These are phyloP conservation scores for Betula pendula DNA, from an alignment of 306 rosid genomes.

Conservation along the genomic window DNA sequence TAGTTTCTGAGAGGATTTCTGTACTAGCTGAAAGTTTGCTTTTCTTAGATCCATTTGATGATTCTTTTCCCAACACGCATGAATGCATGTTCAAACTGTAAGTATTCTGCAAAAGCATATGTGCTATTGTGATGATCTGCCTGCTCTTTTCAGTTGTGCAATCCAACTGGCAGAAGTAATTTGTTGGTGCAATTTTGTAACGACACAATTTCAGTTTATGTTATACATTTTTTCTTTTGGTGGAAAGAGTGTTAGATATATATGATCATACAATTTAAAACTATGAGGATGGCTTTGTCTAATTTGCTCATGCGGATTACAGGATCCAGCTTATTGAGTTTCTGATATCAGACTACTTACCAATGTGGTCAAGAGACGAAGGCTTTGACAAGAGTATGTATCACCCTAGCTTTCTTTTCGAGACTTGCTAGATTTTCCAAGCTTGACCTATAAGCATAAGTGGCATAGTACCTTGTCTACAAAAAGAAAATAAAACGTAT, in stretches of 20 bases:
- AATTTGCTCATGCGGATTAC: slow-evolving; percentile 34
- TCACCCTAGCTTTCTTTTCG: background rate
- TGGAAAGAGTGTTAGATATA: background rate
- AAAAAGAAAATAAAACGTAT: background rate
- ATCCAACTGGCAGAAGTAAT: background rate
- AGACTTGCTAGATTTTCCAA: slow-evolving; percentile 9
- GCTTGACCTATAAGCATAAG: background rate
- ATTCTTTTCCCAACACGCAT: slow-evolving; percentile 63
- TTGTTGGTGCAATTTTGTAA: background rate
- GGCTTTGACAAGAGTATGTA: slow-evolving; percentile 60
- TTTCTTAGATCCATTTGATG: slow-evolving; percentile 86
- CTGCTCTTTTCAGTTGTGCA: background rate
- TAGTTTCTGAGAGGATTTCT: slow-evolving; percentile 70
- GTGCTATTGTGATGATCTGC: background rate
- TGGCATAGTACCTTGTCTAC: background rate
- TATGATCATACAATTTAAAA: background rate
- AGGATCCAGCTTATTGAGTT: slow-evolving; percentile 92
- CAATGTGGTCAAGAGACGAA: slow-evolving; percentile 67
- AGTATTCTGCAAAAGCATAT: slow-evolving; percentile 37
- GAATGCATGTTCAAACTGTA: slow-evolving; percentile 75
- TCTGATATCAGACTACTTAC: slow-evolving; percentile 69
- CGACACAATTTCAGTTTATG: background rate
- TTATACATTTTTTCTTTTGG: background rate
- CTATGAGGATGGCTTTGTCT: slow-evolving; percentile 1
- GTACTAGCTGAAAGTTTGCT: slow-evolving; percentile 73